Evolutionary conservation across 2,329 filamentous ascomycete genomes (phyloP).

Genomic region (Rutstroemia sp.): DNA sequence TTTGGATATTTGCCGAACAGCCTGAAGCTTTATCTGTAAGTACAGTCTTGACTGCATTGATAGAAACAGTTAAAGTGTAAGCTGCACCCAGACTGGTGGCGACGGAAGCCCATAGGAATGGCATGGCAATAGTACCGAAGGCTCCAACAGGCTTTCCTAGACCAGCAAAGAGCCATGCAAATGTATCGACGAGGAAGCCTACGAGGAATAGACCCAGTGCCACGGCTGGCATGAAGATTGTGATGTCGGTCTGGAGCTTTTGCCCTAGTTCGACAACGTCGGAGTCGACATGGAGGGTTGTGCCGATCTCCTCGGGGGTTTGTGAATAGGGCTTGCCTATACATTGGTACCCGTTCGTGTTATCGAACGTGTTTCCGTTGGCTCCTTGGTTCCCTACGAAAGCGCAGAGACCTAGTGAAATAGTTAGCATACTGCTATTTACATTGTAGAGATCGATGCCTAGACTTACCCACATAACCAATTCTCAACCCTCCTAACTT

Average conservation of each 20-base stretch:
- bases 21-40: not conserved
- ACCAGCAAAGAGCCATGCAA: constrained; percentile 4
- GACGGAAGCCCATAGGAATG: constrained; percentile 1
- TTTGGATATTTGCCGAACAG: constrained; percentile 1
- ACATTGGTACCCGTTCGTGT: constrained; percentile 4
- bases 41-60: constrained; percentile 4
- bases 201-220: not conserved
- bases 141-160: not conserved
- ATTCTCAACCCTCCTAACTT: not conserved
- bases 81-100: constrained; percentile 1
- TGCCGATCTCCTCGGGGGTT: not conserved
- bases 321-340: constrained; percentile 4
- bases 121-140: not conserved
- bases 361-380: constrained; percentile 4
- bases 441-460: not conserved
- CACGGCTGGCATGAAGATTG: not conserved
- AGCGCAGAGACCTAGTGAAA: constrained; percentile 1
- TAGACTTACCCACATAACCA: constrained; percentile 2
- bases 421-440: not conserved
- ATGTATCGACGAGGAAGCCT: constrained; percentile 1
- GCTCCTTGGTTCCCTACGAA: constrained; percentile 2
- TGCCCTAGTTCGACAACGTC: constrained; percentile 1
- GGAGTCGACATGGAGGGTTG: not conserved
- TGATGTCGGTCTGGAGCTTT: constrained; percentile 3
- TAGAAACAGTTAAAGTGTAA: not conserved